These are phyloP conservation scores for Aspergillus amoenus DNA, from an alignment of 2,329 filamentous ascomycete species.

Conservation along the genomic window DNA sequence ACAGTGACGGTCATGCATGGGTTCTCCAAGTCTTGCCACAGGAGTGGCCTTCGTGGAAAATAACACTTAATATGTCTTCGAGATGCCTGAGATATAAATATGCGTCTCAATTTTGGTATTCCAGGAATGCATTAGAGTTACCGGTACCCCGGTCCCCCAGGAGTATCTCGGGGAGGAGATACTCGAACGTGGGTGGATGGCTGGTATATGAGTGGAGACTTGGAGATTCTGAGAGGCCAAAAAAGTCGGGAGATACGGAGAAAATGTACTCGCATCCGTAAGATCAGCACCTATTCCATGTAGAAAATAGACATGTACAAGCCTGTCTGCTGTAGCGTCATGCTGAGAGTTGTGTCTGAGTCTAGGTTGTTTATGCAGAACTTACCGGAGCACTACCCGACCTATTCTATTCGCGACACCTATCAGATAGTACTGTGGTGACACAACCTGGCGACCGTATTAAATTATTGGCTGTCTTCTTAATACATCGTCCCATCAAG, in stretches of 20 bases:
- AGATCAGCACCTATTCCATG: background rate
- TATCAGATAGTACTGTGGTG: too few relatives aligned
- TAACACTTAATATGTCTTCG: background rate
- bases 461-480: too few relatives aligned
- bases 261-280: background rate
- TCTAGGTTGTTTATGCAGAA: too few relatives aligned
- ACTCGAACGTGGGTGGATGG: background rate
- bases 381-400: too few relatives aligned
- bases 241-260: too few relatives aligned
- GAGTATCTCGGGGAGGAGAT: constrained; percentile 1
- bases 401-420: too few relatives aligned
- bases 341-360: too few relatives aligned
- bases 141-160: background rate
- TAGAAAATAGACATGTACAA: background rate
- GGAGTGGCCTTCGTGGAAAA: background rate
- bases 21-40: background rate
- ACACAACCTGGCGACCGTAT: too few relatives aligned
- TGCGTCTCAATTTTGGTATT: background rate
- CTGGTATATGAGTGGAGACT: background rate
- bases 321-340: too few relatives aligned
- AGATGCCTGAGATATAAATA: background rate
- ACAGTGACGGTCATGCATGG: background rate
- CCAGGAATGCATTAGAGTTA: background rate
- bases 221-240: background rate
- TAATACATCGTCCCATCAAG: too few relatives aligned